Evolutionary conservation across 2,329 filamentous ascomycete genomes (phyloP).

Genomic region (Apiospora kogelbergensis): DNA sequence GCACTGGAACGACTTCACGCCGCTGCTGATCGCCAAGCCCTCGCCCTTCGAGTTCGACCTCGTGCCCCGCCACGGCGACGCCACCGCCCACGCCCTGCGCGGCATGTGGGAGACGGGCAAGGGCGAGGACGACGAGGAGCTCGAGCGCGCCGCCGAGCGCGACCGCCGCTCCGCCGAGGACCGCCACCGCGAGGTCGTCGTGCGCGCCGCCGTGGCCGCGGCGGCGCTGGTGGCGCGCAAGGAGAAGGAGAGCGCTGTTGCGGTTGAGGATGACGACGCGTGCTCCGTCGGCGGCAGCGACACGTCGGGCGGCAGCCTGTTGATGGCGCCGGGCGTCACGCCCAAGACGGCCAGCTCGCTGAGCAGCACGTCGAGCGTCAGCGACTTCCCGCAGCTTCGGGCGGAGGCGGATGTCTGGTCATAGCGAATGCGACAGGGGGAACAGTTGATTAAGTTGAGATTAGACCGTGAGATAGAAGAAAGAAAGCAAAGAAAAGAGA

Average conservation of each 20-base stretch:
- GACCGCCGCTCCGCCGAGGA: not conserved
- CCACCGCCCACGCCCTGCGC: slow-evolving; percentile 25
- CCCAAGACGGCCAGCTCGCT: not conserved
- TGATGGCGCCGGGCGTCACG: not conserved
- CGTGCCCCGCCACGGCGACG: slow-evolving; percentile 25
- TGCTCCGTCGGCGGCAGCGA: not conserved
- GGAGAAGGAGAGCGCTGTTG: not conserved
- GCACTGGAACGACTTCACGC: slow-evolving; percentile 45
- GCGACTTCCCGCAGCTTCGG: not conserved
- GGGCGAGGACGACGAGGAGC: slow-evolving; percentile 32
- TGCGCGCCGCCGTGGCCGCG: not conserved
- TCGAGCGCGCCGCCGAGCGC: slow-evolving; percentile 15
- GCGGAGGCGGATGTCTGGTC: not conserved
- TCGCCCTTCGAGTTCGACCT: slow-evolving; percentile 39
- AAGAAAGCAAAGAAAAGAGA: not conserved
- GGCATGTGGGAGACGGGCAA: slow-evolving; percentile 37
- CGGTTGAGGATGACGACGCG: not conserved
- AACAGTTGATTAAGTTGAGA: not conserved
- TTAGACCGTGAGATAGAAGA: not conserved
- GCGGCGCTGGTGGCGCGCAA: not conserved
- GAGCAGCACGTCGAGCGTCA: not conserved
- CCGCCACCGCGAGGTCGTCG: not conserved
- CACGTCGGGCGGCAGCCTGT: not conserved
- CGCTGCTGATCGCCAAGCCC: slow-evolving; percentile 45
- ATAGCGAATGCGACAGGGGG: not conserved